Evolutionary conservation across 129 eudicot genomes (phyloP).

Genomic region (Artemisia argyi): DNA sequence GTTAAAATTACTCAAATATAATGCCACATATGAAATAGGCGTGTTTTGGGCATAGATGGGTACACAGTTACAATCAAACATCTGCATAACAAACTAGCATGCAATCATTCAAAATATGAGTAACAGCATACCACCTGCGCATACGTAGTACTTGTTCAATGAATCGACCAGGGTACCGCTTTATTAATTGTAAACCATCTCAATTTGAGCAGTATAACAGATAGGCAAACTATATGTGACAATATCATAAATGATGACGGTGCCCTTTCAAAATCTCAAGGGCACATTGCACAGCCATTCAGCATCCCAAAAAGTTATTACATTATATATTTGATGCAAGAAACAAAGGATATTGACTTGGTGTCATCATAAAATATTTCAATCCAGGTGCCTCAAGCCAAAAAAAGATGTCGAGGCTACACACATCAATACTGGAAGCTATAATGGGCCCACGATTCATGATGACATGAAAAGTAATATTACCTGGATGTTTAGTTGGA

Average conservation of each 20-base stretch:
- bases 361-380: too few species aligned
- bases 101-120: background rate
- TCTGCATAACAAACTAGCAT: background rate
- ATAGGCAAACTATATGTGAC: background rate
- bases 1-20: background rate
- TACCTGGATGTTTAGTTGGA: background rate
- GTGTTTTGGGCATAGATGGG: background rate
- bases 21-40: background rate
- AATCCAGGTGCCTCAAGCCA: too few species aligned
- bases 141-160: conserved; percentile 3
- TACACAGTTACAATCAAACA: conserved; percentile 11
- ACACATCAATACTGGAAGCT: background rate
- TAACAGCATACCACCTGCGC: conserved; percentile 8
- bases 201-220: conserved; percentile 3
- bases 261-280: conserved; percentile 18
- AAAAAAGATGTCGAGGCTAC: conserved; percentile 1
- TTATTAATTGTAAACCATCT: background rate
- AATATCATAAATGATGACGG: conserved; percentile 1
- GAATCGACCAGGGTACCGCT: conserved; percentile 1
- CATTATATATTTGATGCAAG: too few species aligned
- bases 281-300: conserved; percentile 13
- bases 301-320: conserved; percentile 22
- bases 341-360: too few species aligned
- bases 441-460: conserved; percentile 9
- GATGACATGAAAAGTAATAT: conserved; percentile 24